These are phyloP conservation scores for Pleurotus pulmonarius DNA, from an alignment of 768 basidiomycete genomes.

Conservation along the genomic window DNA sequence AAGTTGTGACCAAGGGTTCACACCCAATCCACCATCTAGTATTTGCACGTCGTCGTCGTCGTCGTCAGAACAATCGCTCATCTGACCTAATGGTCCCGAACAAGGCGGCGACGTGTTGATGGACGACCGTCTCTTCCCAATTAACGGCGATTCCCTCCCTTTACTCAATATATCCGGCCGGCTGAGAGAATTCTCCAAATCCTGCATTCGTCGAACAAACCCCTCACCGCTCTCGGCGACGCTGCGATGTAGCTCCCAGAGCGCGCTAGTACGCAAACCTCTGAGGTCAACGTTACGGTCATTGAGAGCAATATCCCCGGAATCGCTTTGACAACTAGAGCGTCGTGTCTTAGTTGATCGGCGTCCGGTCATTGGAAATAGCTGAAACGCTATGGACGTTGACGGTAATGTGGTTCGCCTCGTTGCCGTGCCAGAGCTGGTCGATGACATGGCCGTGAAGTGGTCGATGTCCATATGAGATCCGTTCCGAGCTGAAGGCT, in stretches of 20 bases:
- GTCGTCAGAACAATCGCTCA: slow-evolving; percentile 27
- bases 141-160: slow-evolving; percentile 34
- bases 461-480: slow-evolving; percentile 17
- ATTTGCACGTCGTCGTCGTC: slow-evolving; percentile 57
- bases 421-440: slow-evolving; percentile 23
- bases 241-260: slow-evolving; percentile 60
- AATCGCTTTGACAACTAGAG: slow-evolving; percentile 18
- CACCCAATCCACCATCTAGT: slow-evolving; percentile 34
- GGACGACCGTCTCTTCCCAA: slow-evolving; percentile 37
- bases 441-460: slow-evolving; percentile 10
- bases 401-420: slow-evolving; percentile 37
- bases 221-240: slow-evolving; percentile 64
- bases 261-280: slow-evolving; percentile 57
- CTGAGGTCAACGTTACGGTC: slow-evolving; percentile 28
- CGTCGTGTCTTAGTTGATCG: slow-evolving; percentile 14
- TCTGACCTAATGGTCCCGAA: slow-evolving; percentile 19
- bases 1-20: slow-evolving; percentile 10
- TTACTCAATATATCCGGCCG: slow-evolving; percentile 32
- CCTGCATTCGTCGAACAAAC: slow-evolving; percentile 68
- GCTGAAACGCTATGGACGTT: slow-evolving; percentile 46
- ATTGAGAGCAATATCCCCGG: slow-evolving; percentile 13
- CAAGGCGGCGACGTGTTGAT: slow-evolving; percentile 15
- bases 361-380: slow-evolving; percentile 28
- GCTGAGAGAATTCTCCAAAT: slow-evolving; percentile 57
- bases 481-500: slow-evolving; percentile 2